phyloP scores from a whole-genome alignment of 192 early-diverging fungal species.

The Entomortierella lignicola region DNA sequence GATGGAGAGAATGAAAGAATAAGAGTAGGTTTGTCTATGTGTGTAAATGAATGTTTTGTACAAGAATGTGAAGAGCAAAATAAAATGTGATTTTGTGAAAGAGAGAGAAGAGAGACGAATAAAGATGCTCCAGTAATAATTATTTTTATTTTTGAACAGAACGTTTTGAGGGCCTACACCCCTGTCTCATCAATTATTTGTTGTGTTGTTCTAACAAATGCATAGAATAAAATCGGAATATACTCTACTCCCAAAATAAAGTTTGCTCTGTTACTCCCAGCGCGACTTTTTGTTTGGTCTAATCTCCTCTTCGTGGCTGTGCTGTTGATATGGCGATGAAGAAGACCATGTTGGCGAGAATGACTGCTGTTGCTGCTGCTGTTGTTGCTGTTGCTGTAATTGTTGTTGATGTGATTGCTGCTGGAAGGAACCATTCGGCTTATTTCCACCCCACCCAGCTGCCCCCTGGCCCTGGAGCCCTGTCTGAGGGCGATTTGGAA shows the following conservation, averaged over 20 bases:
- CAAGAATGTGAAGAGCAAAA: too few relatives aligned
- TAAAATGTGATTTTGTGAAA: too few relatives aligned
- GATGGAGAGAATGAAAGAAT: too few relatives aligned
- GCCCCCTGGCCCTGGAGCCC: neutral
- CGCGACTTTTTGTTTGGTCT: slow-evolving; percentile 42
- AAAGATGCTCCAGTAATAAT: too few relatives aligned
- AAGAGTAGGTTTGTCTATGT: too few relatives aligned
- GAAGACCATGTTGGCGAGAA: neutral
- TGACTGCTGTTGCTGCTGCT: neutral
- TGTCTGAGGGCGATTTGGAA: slow-evolving; percentile 19
- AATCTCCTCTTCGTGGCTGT: slow-evolving; percentile 6
- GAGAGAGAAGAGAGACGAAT: too few relatives aligned
- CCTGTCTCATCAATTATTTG: neutral
- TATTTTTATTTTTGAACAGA: too few relatives aligned
- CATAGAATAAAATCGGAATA: neutral
- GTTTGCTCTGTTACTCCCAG: slow-evolving; percentile 22
- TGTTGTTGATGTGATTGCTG: slow-evolving; percentile 1
- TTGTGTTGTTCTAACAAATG: neutral
- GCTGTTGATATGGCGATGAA: neutral
- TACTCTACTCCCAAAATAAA: too few relatives aligned
- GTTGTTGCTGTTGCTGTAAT: neutral
- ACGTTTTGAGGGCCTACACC: too few relatives aligned
- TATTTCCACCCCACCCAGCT: slow-evolving; percentile 3
- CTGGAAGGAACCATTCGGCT: neutral
- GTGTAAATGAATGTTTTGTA: too few relatives aligned